Percentiles rank a stretch among this genome's conserved stretches.
Conservation (phyloP, 768 basidiomycete genomes). For the Amanita jacksonii region DNA sequence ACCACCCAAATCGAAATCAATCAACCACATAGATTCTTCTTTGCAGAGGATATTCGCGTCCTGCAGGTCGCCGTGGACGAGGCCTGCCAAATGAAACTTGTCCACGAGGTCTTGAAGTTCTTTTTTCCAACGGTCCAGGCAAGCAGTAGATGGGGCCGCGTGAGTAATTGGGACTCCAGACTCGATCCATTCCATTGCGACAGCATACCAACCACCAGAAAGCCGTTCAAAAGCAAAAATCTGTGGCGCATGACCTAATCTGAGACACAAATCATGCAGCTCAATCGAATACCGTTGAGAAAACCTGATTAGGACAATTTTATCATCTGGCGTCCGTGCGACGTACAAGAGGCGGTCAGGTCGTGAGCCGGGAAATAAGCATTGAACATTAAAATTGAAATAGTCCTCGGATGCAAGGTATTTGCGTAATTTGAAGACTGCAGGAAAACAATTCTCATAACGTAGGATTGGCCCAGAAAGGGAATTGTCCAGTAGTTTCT, state of each 20-base stretch:
- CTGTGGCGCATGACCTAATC: constrained; percentile 13
- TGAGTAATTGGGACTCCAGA: not conserved
- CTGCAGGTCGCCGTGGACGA: constrained; percentile 18
- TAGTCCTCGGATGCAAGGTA: too few species aligned
- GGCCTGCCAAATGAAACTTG: constrained; percentile 10
- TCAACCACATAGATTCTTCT: not conserved
- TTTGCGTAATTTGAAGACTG: constrained; percentile 4
- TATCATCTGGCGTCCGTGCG: not conserved
- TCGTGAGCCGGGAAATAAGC: not conserved
- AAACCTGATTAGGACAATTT: constrained; percentile 15
- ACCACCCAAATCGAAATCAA: constrained; percentile 21
- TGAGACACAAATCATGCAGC: constrained; percentile 14
- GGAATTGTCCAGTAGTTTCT: not conserved
- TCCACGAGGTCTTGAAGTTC: constrained; percentile 8
- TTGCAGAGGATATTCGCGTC: constrained; percentile 15
- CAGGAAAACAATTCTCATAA: not conserved
- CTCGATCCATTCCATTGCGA: constrained; percentile 15
- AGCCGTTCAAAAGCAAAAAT: constrained; percentile 14
- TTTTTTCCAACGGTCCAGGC: not conserved
- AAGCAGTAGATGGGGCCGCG: not conserved
- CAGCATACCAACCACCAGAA: constrained; percentile 18
- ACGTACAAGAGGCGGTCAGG: constrained; percentile 7
- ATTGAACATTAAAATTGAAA: constrained; percentile 8
- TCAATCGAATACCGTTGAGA: constrained; percentile 10
- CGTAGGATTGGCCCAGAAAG: not conserved